A percentile compares a stretch with the other conserved stretches of the same genome.
Conservation (phyloP, 331 rosid genomes). For the Prunus yedoensis region DNA sequence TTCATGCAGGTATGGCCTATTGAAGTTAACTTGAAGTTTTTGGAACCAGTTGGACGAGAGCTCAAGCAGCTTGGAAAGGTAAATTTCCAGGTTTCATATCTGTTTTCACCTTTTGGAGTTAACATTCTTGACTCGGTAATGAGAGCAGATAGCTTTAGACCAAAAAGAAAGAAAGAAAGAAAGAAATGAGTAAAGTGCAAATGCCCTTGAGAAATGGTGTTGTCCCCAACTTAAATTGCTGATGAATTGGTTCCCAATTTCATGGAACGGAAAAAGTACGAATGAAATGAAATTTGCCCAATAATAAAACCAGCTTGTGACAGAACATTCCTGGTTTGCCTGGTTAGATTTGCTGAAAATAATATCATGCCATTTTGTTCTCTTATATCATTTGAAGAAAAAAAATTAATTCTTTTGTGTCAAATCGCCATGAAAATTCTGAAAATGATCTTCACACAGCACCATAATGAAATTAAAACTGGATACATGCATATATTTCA, state of each 20-base stretch:
- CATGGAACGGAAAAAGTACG: neutral
- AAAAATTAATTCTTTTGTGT: neutral
- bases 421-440: neutral
- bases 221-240: neutral
- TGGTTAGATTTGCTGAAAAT: neutral
- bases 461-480: neutral
- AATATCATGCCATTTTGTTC: neutral
- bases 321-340: neutral
- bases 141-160: neutral
- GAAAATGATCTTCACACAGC: neutral
- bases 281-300: neutral
- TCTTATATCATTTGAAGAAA: neutral
- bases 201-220: neutral
- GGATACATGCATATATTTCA: neutral
- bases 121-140: neutral
- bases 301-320: neutral
- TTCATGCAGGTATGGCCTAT: conserved; percentile 83
- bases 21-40: conserved; percentile 56
- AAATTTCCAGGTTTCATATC: conserved; percentile 10
- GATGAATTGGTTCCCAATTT: neutral
- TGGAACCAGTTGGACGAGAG: conserved; percentile 91
- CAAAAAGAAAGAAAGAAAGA: neutral
- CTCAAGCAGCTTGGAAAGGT: conserved; percentile 90
- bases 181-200: neutral
- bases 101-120: neutral